Evolutionary conservation across 805 yeast genomes (phyloP).

Genomic region (Starmerella ratchasimensis): DNA sequence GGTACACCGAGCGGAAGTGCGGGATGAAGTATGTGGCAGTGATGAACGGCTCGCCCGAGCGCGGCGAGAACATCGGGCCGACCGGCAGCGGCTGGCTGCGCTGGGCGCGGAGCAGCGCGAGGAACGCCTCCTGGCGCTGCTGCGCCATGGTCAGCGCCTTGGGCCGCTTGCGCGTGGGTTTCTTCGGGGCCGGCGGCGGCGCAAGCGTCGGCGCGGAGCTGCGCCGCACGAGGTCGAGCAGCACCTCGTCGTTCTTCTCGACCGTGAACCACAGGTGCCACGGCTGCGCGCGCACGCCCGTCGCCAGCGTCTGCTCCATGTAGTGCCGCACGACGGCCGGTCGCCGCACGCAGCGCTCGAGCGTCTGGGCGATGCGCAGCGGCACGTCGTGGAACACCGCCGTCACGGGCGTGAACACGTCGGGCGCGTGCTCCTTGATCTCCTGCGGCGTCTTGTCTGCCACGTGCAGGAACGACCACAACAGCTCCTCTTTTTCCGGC

Average conservation of each 20-base stretch:
- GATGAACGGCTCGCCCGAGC: conserved; percentile 7
- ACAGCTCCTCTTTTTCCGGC: conserved; percentile 24
- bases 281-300: conserved; percentile 47
- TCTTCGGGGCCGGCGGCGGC: conserved; percentile 12
- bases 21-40: conserved; percentile 4
- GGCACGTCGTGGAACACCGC: conserved; percentile 56
- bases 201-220: conserved; percentile 14
- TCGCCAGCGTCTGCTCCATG: conserved; percentile 48
- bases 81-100: conserved; percentile 10
- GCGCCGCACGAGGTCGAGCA: conserved; percentile 20
- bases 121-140: neutral
- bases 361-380: conserved; percentile 45
- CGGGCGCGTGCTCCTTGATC: conserved; percentile 9
- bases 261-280: conserved; percentile 73
- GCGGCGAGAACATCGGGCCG: neutral
- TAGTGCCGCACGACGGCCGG: conserved; percentile 39
- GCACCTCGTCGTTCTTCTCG: conserved; percentile 23
- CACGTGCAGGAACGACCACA: conserved; percentile 28
- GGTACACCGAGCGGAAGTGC: too few relatives aligned
- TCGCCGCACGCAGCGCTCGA: conserved; percentile 51
- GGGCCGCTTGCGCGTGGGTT: conserved; percentile 11
- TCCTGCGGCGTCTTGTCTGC: neutral
- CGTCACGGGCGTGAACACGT: conserved; percentile 45
- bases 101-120: neutral
- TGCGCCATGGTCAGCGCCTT: conserved; percentile 7